Evolutionary conservation across 192 early-diverging fungal species (phyloP), one percentile per base, ranked within the genome.

Genomic region (Backusella westeae): DNA sequence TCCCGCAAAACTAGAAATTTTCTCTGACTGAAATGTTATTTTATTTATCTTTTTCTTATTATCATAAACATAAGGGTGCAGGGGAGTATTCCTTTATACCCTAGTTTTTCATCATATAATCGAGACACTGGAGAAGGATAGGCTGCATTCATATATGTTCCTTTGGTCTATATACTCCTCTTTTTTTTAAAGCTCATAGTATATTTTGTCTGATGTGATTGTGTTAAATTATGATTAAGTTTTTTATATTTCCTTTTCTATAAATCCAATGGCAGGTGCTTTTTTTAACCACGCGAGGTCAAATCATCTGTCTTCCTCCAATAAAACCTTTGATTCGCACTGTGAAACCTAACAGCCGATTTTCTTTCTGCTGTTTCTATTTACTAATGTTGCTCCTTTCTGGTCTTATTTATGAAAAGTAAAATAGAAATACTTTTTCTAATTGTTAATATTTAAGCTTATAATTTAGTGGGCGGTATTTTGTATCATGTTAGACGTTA

Each of bases 261-360:
- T 49, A 63, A 63, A 23, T 63, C 56, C 56, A 63, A 63, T 63
- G 23, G 56, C 56, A 63, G 23, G 23, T 29, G 56, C 56, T 63
- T 63, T 63, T 63, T 63, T 63, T 23, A 63, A 63, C 56, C 56
- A 63, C 56, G 56, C 56, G 56, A 63, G 56, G 56, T 63, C 56
- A 63, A 63, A 63, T 63, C 23, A 29, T 29, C 29, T 63, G 56
- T 23, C n/a, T 63, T 63, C 56, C 23, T 63, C 56, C 56, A 63
- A 63, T 63, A 29, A 63, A 29, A 63, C 56, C 56, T 23, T 63
- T 63, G 56, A 63, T 63, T 63, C 56, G 56, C 56, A 63, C 56
- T 63, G 56, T 63, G 56, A 63, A 63, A 63, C 56, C 56, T 63
- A 9, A 29, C 12, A 12, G 2, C 21, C 56, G 8, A 14, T 63